Evolutionary conservation across 371 early-diverging fungal species (phyloP).

Genomic region (Lichtheimia corymbifera): DNA sequence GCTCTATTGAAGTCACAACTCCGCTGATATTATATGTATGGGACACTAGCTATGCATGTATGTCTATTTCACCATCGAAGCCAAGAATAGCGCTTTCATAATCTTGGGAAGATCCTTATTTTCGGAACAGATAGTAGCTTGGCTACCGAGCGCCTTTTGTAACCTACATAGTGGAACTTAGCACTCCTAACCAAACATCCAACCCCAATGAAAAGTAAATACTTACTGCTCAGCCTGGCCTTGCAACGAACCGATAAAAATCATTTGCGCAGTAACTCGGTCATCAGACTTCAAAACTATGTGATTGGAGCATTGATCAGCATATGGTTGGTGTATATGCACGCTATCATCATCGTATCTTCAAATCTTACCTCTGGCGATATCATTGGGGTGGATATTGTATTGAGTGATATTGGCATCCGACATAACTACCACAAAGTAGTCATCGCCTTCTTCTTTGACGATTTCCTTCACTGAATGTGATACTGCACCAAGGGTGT

Average conservation of each 20-base stretch:
- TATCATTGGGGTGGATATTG: conserved; percentile 74
- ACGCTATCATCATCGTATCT: not conserved
- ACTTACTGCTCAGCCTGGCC: conserved; percentile 70
- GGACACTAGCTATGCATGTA: not conserved
- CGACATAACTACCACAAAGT: conserved; percentile 78
- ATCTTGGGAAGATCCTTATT: conserved; percentile 83
- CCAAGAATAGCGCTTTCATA: conserved; percentile 75
- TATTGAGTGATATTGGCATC: conserved; percentile 88
- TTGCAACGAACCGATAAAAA: conserved; percentile 68
- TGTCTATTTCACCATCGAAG: conserved; percentile 65
- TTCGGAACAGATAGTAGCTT: conserved; percentile 69
- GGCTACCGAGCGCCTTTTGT: conserved; percentile 63
- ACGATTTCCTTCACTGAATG: conserved; percentile 72
- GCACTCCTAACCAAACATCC: not conserved
- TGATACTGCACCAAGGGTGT: conserved; percentile 72
- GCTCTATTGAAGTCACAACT: conserved; percentile 1
- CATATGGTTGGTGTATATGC: not conserved
- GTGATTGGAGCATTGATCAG: not conserved
- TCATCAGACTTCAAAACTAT: conserved; percentile 68
- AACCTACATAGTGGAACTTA: conserved; percentile 32
- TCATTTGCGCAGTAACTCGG: conserved; percentile 70
- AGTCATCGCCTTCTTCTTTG: conserved; percentile 78
- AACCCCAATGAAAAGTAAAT: not conserved
- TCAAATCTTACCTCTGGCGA: conserved; percentile 61
- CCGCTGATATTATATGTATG: too few species aligned